phyloP scores from a whole-genome alignment of 257 asterid genomes.

The Plantago major region DNA sequence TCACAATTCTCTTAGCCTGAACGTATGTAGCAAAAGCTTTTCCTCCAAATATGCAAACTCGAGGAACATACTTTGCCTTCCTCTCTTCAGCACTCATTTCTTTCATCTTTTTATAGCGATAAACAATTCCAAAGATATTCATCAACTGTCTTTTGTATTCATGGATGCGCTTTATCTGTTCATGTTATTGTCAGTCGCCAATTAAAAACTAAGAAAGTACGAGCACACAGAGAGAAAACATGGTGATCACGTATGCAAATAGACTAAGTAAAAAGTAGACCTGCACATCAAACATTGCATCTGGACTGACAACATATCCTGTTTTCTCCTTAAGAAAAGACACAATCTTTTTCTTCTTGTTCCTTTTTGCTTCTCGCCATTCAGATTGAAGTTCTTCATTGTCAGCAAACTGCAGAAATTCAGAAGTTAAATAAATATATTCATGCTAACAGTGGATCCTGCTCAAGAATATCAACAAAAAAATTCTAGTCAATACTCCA shows the following conservation, averaged over 20 bases:
- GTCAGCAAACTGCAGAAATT: conserved; percentile 38
- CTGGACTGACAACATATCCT: conserved; percentile 48
- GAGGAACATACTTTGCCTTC: conserved; percentile 39
- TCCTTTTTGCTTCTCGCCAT: conserved; percentile 49
- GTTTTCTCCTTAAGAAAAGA: conserved; percentile 51
- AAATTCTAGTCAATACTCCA: not conserved
- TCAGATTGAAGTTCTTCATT: conserved; percentile 50
- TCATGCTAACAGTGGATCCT: not conserved
- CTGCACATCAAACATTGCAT: conserved; percentile 66
- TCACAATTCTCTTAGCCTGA: conserved; percentile 61
- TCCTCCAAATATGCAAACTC: conserved; percentile 64
- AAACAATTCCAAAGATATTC: conserved; percentile 50
- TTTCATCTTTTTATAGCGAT: conserved; percentile 60
- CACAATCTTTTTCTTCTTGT: conserved; percentile 40
- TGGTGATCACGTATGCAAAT: not conserved
- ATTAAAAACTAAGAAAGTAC: not conserved
- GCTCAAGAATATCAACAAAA: not conserved
- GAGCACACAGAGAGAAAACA: not conserved
- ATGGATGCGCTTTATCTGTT: conserved; percentile 54
- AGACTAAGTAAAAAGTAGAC: conserved; percentile 15
- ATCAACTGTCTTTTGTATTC: conserved; percentile 57
- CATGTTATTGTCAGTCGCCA: not conserved
- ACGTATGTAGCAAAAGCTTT: conserved; percentile 56
- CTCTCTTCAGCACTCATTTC: conserved; percentile 48
- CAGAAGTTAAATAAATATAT: not conserved